Base-by-base conservation (phyloP, 2,329 filamentous ascomycete species). In the Fusarium mangiferae region DNA sequence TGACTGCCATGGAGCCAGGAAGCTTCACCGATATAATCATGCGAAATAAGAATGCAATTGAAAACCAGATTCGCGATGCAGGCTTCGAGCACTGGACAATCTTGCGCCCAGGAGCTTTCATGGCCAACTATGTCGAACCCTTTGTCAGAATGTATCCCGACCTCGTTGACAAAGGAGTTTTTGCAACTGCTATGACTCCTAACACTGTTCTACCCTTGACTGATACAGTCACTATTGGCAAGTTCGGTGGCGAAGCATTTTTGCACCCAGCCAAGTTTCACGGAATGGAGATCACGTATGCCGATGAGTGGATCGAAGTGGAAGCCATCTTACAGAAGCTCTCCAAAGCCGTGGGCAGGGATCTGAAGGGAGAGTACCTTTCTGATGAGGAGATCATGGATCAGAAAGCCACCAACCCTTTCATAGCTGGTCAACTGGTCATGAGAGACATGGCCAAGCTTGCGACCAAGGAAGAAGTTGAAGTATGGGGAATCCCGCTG, bases 91-190 rank as follows among this genome's bases (percentile, higher is more conserved):
- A 76, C 13, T 89, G 84, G 83, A 88, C 87, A 0, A 82, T 89
- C 28, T 75, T 90, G 5, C 85, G 86, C 5, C 86, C 86, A 1
- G 85, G 84, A 3, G 84, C 82, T 73, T 89, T 90, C 80, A 87
- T 87, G 84, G 81, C 82, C 26, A 89, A 90, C 73, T 85, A 85
- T 68, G 54, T 88, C 9, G 64, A 78, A 8, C 86, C 86, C 7
- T 78, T 83, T 17, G 82, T 83, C 4, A 59, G 57, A 14, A 80
- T 84, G 78, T 86, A 84, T 65, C 80, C 82, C 0, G 83, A 81
- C 0, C 77, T 88, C 12, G 75, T 79, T 4, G 79, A 81, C 11
- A 78, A 79, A 6, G 84, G 84, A 0, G 77, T 81, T 28, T 85
- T 84, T 68, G 78, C 77, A 0, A 83, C 81, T 4, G 82, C 84